Conservation (phyloP, 2,329 filamentous ascomycete species). For the Botrytis hyacinthi region DNA sequence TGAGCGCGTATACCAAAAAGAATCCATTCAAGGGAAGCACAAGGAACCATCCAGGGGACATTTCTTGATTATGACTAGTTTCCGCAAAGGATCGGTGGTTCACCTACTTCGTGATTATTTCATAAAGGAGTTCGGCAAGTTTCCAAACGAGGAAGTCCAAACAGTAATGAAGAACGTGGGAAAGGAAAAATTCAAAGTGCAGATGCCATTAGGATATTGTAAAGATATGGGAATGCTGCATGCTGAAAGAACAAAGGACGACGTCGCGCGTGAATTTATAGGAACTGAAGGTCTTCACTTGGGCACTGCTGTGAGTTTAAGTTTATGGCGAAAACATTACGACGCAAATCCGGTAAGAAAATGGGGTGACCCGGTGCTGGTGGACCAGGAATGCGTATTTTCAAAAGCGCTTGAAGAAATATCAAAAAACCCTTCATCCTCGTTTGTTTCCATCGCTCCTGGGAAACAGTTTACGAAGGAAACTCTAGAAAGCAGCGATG, state of each 20-base stretch:
- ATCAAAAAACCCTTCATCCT: neutral
- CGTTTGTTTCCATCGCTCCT: neutral
- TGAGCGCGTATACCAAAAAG: neutral
- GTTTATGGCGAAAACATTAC: neutral
- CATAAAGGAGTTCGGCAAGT: neutral
- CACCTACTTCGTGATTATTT: neutral
- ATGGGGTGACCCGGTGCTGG: neutral
- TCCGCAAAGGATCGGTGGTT: neutral
- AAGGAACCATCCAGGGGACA: neutral
- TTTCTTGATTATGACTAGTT: neutral
- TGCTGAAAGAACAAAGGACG: neutral
- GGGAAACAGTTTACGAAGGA: neutral
- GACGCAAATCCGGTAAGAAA: rapidly evolving
- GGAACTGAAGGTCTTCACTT: neutral
- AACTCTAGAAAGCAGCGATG: neutral
- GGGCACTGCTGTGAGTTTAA: neutral
- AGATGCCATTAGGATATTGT: neutral
- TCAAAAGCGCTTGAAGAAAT: neutral
- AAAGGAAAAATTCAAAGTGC: neutral
- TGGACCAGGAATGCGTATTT: neutral
- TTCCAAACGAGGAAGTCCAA: neutral
- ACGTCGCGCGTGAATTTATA: neutral
- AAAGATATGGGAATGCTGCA: neutral
- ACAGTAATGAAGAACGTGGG: neutral
- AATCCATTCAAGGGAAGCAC: too few relatives aligned